Evolutionary conservation across 1,139 yeast species (phyloP).

Genomic region (Magnusiomyces paraingens): DNA sequence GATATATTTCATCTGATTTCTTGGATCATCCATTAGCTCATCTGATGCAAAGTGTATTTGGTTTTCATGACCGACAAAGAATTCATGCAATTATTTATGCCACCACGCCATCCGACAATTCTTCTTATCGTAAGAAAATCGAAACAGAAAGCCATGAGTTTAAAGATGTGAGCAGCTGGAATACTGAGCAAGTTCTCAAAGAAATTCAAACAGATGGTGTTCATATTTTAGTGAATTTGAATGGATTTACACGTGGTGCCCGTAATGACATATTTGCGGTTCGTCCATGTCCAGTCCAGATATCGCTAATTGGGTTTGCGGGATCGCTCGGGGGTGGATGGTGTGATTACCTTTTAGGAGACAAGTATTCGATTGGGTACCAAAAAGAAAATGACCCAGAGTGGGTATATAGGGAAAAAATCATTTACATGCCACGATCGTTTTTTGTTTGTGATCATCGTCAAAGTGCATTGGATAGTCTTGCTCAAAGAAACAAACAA

Average conservation of each 20-base stretch:
- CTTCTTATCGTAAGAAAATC: constrained; percentile 28
- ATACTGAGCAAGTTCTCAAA: constrained; percentile 26
- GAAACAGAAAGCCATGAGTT: constrained; percentile 27
- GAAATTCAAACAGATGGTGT: constrained; percentile 30
- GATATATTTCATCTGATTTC: constrained; percentile 34
- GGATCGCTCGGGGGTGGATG: constrained; percentile 33
- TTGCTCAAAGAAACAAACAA: constrained; percentile 6
- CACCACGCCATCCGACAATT: constrained; percentile 29
- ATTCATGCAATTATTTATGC: constrained; percentile 31
- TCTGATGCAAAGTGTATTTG: constrained; percentile 34
- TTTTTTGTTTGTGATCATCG: constrained; percentile 34
- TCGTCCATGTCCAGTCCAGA: constrained; percentile 32
- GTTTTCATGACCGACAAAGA: constrained; percentile 25
- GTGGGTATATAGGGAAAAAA: constrained; percentile 26
- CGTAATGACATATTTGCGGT: constrained; percentile 33
- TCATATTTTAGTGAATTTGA: constrained; percentile 32
- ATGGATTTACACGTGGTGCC: constrained; percentile 35
- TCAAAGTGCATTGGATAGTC: constrained; percentile 31
- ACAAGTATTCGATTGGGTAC: constrained; percentile 17
- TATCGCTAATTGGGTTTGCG: constrained; percentile 34
- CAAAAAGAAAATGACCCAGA: neutral
- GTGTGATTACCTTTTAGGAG: constrained; percentile 32
- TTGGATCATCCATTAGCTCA: constrained; percentile 34
- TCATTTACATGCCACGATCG: constrained; percentile 31
- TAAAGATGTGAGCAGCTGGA: constrained; percentile 27